Evolutionary conservation across 345 rosid genomes (phyloP), one percentile per base, ranked within the genome.

Genomic region (Ceriops tagal): DNA sequence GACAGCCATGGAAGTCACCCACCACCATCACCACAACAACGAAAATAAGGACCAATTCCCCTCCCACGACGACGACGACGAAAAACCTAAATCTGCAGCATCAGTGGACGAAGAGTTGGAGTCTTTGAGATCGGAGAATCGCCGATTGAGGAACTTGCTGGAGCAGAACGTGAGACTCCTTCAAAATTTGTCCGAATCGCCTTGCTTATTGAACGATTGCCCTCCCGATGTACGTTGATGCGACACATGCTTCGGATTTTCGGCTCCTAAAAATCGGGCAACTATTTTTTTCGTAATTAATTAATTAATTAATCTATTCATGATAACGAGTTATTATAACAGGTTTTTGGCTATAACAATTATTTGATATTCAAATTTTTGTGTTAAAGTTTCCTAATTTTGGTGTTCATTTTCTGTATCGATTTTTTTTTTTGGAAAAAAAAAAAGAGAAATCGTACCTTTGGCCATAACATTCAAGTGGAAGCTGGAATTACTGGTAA

Each of bases 181-280:
- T 24, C 59, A 56, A 22, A 27, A 56, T 24, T 56, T 56, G 51
- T 86, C 96, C 4, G 91, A 88, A 69, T 79, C 95, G 30, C 87
- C 98, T 69, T 47, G 80, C 68, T 59, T 89, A 26, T 68, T 73
- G 7, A 73, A 82, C 62, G 95, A 87, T 63, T 93, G 87, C 83
- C 97, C 98, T 68, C 85, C 85, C 16, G 87, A 91, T 69, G 98
- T 93, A 82, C 58, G 92, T 78, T 47, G 7, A 64, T 32, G 30
- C 11, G 32, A 9, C 20, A 13, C 8, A 27, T 21, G 59, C 4
- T 24, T 24, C 24, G 6, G 59, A 56, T 27, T 56, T 56, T 22
- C 30, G 16, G 30, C 28, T 3, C 47, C 27, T 55, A 55, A 55
- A n/a, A 22, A 55, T 31, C 11, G 58, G 9, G 8, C 16, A 35